Percentiles rank a stretch among this genome's conserved stretches.
phyloP scores from a whole-genome alignment of 192 early-diverging fungal species.

The Pecoramyces ruminantium region DNA sequence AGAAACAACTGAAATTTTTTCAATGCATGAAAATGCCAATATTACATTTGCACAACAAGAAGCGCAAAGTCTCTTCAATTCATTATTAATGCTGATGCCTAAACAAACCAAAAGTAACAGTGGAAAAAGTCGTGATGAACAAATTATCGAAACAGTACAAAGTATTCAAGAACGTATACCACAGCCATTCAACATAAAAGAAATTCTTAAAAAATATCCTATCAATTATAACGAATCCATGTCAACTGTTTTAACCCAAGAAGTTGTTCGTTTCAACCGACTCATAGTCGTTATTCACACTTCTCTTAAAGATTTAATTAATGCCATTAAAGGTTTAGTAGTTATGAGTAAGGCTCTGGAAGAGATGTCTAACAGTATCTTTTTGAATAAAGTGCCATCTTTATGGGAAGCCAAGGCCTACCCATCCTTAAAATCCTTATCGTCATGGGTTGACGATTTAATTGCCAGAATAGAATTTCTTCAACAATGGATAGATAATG shows the following conservation, averaged over 20 bases:
- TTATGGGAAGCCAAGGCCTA: slow-evolving; percentile 34
- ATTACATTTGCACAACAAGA: slow-evolving; percentile 45
- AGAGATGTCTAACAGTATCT: slow-evolving; percentile 33
- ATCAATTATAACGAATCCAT: slow-evolving; percentile 38
- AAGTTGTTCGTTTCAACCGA: slow-evolving; percentile 38
- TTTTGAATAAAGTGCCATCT: slow-evolving; percentile 29
- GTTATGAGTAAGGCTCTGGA: slow-evolving; percentile 36
- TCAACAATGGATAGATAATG: slow-evolving; percentile 33
- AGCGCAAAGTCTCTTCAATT: slow-evolving; percentile 28
- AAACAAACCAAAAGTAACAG: slow-evolving; percentile 14
- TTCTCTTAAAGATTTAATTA: slow-evolving; percentile 26
- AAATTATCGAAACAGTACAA: slow-evolving; percentile 20
- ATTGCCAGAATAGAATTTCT: slow-evolving; percentile 28
- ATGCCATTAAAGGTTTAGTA: slow-evolving; percentile 33
- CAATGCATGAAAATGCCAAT: slow-evolving; percentile 45
- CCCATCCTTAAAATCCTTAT: slow-evolving; percentile 32
- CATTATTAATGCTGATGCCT: slow-evolving; percentile 32
- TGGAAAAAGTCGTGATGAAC: slow-evolving; percentile 33
- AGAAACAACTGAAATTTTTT: slow-evolving; percentile 37
- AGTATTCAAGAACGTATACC: slow-evolving; percentile 23
- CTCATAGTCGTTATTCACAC: slow-evolving; percentile 23
- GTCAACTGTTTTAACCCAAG: slow-evolving; percentile 37
- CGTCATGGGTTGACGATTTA: slow-evolving; percentile 30
- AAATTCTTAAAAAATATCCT: slow-evolving; percentile 24
- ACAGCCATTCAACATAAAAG: slow-evolving; percentile 26